Evolutionary conservation across 192 early-diverging fungal genomes (phyloP), one percentile per base, ranked within the genome.

Genomic region (Coemansia sp.): DNA sequence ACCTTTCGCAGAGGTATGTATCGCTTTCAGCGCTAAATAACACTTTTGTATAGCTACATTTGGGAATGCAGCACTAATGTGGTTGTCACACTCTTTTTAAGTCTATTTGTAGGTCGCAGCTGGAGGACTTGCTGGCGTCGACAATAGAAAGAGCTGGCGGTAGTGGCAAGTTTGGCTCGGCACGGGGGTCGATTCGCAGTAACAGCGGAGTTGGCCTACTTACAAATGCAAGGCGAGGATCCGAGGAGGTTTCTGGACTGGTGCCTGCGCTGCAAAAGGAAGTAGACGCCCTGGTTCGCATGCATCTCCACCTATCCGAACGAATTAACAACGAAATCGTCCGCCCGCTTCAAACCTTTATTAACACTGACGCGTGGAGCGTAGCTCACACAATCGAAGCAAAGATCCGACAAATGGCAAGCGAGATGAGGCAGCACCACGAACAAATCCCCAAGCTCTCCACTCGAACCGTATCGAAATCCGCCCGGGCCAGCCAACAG

Each of bases 361-460:
- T 64, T 31, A 45, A 21, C 44, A 55, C 29, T 15, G 72, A 77
- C 31, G 63, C 69, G 4, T 82, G 80, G 80, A 41, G 32, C 1
- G 58, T 59, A 5, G 80, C 80, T 8, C 51, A 42, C 1, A 50
- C 68, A 5, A 72, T 74, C 39, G 64, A 64, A 36, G 32, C 9
- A 21, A 67, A 62, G 31, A 50, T 82, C 17, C 66, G 60, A 7
- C 31, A 61, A 23, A 70, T 82, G 66, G 75, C 80, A 3, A 32
- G 48, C 15, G 65, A 70, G 41, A 82, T 82, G 80, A 72, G 57
- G 34, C 32, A 7, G 4, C 69, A 72, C 37, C 80, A 77, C 34
- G 80, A 82, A 42, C 50, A 63, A 53, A 82, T 82, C 29, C 75
- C 80, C 64, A 74, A 64, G 66, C 72, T 77, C 2, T 82, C 80